A percentile compares a stretch with the other conserved stretches of the same genome.
Conservation (phyloP, 2,329 filamentous ascomycete species). For the Colletotrichum higginsianum region DNA sequence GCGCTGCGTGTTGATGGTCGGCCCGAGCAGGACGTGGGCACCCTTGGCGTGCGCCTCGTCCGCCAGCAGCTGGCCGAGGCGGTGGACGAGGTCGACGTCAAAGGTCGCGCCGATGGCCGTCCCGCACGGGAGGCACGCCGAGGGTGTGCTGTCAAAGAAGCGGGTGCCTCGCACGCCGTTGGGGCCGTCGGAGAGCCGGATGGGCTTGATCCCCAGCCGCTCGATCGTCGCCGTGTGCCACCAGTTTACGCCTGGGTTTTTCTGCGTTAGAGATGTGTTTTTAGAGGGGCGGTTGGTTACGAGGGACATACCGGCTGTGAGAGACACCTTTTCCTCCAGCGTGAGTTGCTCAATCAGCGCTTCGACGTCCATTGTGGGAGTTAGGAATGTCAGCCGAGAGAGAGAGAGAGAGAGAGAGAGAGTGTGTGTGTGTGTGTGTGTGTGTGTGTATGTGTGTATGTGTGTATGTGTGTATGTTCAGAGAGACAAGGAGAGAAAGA, state of each 20-base stretch:
- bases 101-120: slow-evolving; percentile 72
- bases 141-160: slow-evolving; percentile 75
- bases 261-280: no score
- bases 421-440: no score
- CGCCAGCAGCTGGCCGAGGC: slow-evolving; percentile 66
- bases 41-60: slow-evolving; percentile 69
- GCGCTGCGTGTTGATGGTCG: slow-evolving; percentile 75
- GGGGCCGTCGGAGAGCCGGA: slow-evolving; percentile 45
- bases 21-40: slow-evolving; percentile 71
- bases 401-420: background rate
- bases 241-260: slow-evolving; percentile 35
- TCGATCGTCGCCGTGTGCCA: slow-evolving; percentile 45
- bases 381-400: background rate
- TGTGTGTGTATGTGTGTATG: no score
- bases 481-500: no score
- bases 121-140: slow-evolving; percentile 73
- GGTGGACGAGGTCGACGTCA: slow-evolving; percentile 66
- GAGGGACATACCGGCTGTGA: slow-evolving; percentile 37
- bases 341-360: slow-evolving; percentile 40
- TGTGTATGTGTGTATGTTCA: no score
- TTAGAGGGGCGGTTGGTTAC: rapidly evolving
- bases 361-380: slow-evolving; percentile 36
- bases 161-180: slow-evolving; percentile 71
- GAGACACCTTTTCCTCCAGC: slow-evolving; percentile 41
- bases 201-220: slow-evolving; percentile 32